A percentile compares a stretch with the other conserved stretches of the same genome.
These are phyloP conservation scores for Sclerotinia sclerotiorum DNA, from an alignment of 2,329 filamentous ascomycete genomes.

Conservation along the genomic window DNA sequence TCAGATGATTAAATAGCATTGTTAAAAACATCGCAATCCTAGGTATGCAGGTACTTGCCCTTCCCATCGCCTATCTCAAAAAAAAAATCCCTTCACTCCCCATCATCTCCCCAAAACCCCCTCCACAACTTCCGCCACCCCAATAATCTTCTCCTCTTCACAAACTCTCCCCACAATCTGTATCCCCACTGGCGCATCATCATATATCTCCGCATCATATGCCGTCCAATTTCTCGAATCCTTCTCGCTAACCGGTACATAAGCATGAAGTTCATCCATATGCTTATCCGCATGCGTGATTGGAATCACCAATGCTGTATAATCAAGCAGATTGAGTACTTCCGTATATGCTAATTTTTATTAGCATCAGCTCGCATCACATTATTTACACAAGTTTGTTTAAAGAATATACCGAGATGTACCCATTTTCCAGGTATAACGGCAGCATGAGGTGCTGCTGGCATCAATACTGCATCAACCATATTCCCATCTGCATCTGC, in stretches of 20 bases:
- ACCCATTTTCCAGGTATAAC: slow-evolving; percentile 28
- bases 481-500: slow-evolving; percentile 37
- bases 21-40: no score
- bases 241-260: slow-evolving; percentile 44
- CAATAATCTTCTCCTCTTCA: slow-evolving; percentile 57
- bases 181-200: slow-evolving; percentile 51
- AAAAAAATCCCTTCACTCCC: neutral
- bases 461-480: slow-evolving; percentile 54
- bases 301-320: slow-evolving; percentile 57
- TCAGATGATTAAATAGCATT: neutral
- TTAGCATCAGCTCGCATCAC: neutral
- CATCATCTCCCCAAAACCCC: slow-evolving; percentile 26
- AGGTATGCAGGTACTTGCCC: no score
- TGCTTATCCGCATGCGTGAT: slow-evolving; percentile 48
- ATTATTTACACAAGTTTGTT: neutral
- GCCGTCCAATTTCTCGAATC: slow-evolving; percentile 49
- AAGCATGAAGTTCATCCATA: slow-evolving; percentile 41
- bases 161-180: slow-evolving; percentile 53
- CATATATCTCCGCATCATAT: slow-evolving; percentile 47
- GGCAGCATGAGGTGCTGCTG: slow-evolving; percentile 50
- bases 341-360: slow-evolving; percentile 50
- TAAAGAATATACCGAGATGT: slow-evolving; percentile 8
- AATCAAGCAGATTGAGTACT: slow-evolving; percentile 63
- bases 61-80: no score
- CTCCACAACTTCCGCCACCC: slow-evolving; percentile 36